phyloP scores from a whole-genome alignment of 2,329 filamentous ascomycete genomes.

The Diaporthe caulivora region DNA sequence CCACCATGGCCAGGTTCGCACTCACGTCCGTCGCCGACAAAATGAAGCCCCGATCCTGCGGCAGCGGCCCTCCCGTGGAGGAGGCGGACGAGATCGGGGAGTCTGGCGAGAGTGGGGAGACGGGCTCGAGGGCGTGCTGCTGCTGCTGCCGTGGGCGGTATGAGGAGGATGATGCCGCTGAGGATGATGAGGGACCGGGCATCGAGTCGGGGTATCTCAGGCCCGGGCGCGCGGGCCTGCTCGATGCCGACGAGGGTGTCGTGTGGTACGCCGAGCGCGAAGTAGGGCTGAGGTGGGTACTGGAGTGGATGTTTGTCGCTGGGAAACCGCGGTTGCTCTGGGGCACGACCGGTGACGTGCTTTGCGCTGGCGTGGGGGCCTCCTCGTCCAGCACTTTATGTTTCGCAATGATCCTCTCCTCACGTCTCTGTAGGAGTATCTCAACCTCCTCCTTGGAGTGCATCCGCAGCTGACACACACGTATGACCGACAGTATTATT shows the following conservation, averaged over 20 bases:
- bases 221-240: background rate
- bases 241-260: background rate
- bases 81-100: background rate
- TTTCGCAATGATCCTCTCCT: constrained; percentile 44
- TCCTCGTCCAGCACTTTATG: constrained; percentile 43
- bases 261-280: background rate
- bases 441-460: constrained; percentile 44
- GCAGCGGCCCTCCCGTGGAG: background rate
- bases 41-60: constrained; percentile 4
- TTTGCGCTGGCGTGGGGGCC: background rate
- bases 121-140: background rate
- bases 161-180: background rate
- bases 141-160: background rate
- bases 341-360: background rate
- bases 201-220: background rate
- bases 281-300: background rate
- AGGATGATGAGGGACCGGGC: background rate
- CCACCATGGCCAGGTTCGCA: constrained; percentile 48
- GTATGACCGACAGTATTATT: constrained; percentile 46
- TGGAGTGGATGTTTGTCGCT: background rate
- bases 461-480: constrained; percentile 48
- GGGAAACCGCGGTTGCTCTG: background rate
- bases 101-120: constrained; percentile 26
- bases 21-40: constrained; percentile 39
- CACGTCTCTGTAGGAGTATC: constrained; percentile 44